Percentiles rank a stretch among this genome's conserved stretches.
These are phyloP conservation scores for Ocimum tenuiflorum DNA, from an alignment of 257 asterid species.

Conservation along the genomic window DNA sequence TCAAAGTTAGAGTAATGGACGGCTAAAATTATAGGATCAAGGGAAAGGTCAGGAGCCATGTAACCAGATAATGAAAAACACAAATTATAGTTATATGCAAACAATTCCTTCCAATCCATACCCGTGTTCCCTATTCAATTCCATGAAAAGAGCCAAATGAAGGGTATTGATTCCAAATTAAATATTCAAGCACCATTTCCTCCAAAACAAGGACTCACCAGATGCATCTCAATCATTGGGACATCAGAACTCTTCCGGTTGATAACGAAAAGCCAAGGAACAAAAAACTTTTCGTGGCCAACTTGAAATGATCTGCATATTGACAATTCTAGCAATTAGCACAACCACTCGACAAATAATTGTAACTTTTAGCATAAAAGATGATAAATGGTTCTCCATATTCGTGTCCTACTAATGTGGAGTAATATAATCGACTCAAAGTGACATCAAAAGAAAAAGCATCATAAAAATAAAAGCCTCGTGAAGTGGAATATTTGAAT, in stretches of 20 bases:
- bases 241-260: conserved; percentile 88
- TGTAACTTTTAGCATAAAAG: not conserved
- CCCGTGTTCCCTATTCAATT: not conserved
- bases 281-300: conserved; percentile 78
- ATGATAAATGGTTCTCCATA: not conserved
- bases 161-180: not conserved
- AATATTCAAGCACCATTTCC: conserved; percentile 1
- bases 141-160: not conserved
- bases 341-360: not conserved
- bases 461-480: not conserved
- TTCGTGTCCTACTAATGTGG: not conserved
- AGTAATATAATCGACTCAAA: not conserved
- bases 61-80: not conserved
- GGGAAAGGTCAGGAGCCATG: not conserved
- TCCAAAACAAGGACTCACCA: conserved; percentile 42
- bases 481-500: not conserved
- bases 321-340: conserved; percentile 19
- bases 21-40: not conserved
- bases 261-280: conserved; percentile 88
- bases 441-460: not conserved
- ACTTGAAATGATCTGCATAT: conserved; percentile 87
- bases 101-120: not conserved
- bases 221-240: conserved; percentile 84
- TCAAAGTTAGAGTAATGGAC: not conserved
- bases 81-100: too few species aligned